Conservation (phyloP, 2,329 filamentous ascomycete genomes). For the Sclerotinia nivalis region DNA sequence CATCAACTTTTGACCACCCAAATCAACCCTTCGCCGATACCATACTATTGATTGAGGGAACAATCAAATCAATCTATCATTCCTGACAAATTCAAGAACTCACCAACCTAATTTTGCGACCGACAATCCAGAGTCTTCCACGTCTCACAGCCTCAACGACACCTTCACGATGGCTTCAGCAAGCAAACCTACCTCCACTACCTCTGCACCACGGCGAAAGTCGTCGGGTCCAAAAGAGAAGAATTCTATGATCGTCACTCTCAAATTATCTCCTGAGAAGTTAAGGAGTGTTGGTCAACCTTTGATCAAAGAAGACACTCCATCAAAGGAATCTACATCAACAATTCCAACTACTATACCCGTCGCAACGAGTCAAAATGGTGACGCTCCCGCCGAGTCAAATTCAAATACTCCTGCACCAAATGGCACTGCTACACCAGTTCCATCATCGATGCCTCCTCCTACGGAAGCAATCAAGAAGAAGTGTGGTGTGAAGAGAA, state of each 20-base stretch:
- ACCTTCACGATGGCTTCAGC: conserved; percentile 34
- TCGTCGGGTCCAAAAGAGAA: conserved; percentile 34
- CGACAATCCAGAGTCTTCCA: conserved; percentile 10
- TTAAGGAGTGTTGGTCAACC: conserved; percentile 50
- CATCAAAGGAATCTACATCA: conserved; percentile 46
- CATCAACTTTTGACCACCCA: conserved; percentile 11
- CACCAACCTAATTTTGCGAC: conserved; percentile 17
- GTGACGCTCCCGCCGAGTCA: conserved; percentile 60
- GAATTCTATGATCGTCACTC: conserved; percentile 49
- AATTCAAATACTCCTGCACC: conserved; percentile 59
- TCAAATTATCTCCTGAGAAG: conserved; percentile 53
- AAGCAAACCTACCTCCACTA: conserved; percentile 28
- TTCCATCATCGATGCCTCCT: conserved; percentile 58
- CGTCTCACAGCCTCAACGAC: conserved; percentile 11
- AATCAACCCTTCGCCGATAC: conserved; percentile 11
- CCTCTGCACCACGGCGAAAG: conserved; percentile 33
- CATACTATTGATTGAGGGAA: conserved; percentile 2
- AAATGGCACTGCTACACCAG: conserved; percentile 52
- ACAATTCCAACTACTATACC: conserved; percentile 42
- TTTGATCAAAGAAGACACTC: conserved; percentile 47
- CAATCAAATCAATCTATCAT: not conserved
- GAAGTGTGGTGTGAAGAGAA: conserved; percentile 65
- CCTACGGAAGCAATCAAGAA: conserved; percentile 67
- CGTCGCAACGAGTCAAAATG: conserved; percentile 46
- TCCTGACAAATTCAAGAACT: conserved; percentile 17